Evolutionary conservation across 2,329 filamentous ascomycete species (phyloP).

Genomic region (Pseudogymnoascus sp.): DNA sequence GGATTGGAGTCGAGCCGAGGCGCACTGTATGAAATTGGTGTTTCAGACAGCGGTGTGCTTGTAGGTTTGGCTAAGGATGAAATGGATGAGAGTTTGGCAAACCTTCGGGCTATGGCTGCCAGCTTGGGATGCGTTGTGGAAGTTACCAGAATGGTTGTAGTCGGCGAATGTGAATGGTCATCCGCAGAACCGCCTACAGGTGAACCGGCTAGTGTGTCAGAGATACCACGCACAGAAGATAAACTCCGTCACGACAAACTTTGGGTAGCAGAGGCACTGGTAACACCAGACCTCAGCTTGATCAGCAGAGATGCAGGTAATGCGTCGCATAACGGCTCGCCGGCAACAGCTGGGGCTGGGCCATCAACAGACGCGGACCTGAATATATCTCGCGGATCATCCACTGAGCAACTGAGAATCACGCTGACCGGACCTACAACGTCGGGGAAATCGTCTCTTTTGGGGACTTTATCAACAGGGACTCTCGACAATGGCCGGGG

Average conservation of each 20-base stretch:
- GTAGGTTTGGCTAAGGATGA: constrained; percentile 85
- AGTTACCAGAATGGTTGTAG: constrained; percentile 71
- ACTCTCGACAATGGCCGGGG: constrained; percentile 87
- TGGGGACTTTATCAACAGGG: constrained; percentile 83
- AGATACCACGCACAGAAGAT: constrained; percentile 17
- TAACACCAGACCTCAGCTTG: constrained; percentile 62
- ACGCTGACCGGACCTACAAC: constrained; percentile 84
- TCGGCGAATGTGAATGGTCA: constrained; percentile 76
- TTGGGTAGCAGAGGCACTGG: constrained; percentile 83
- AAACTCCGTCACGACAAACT: constrained; percentile 48
- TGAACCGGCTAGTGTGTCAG: constrained; percentile 18
- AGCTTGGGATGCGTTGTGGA: constrained; percentile 83
- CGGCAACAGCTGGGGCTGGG: background rate
- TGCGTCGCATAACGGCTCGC: background rate
- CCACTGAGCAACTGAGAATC: constrained; percentile 70
- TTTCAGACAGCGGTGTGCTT: constrained; percentile 87
- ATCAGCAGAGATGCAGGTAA: constrained; percentile 10
- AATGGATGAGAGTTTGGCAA: constrained; percentile 81
- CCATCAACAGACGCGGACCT: background rate
- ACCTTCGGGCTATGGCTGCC: constrained; percentile 82
- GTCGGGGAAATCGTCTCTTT: constrained; percentile 83
- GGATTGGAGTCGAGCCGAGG: constrained; percentile 89
- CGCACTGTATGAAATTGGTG: constrained; percentile 91
- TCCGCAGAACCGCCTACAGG: constrained; percentile 12
- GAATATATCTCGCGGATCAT: constrained; percentile 31